These are phyloP conservation scores for Entomortierella chlamydospora DNA, from an alignment of 192 early-diverging fungal genomes.

Conservation along the genomic window DNA sequence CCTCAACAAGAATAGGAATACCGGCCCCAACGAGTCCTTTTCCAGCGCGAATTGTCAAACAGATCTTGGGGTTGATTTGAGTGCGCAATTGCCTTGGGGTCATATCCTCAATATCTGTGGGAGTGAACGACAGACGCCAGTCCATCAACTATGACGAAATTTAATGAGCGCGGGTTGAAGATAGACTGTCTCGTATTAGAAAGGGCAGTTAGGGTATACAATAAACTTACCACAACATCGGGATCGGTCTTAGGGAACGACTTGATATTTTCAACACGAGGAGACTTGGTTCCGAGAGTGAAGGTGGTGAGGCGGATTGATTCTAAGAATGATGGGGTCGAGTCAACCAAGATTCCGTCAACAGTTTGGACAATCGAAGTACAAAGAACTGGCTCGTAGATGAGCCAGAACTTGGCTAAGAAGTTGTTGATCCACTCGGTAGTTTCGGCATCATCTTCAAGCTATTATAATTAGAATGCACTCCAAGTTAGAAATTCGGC, in stretches of 20 bases:
- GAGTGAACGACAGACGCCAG: slow-evolving; percentile 88
- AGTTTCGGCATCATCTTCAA: slow-evolving; percentile 67
- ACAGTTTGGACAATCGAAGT: slow-evolving; percentile 76
- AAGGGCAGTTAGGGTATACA: slow-evolving; percentile 1
- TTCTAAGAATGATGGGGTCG: slow-evolving; percentile 84
- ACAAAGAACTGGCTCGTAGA: slow-evolving; percentile 89
- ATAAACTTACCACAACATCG: slow-evolving; percentile 71
- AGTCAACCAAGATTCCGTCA: slow-evolving; percentile 79
- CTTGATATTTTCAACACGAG: slow-evolving; percentile 76
- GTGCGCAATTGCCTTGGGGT: slow-evolving; percentile 73
- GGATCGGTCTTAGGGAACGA: slow-evolving; percentile 79
- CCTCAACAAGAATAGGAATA: slow-evolving; percentile 87
- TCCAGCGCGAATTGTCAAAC: slow-evolving; percentile 86
- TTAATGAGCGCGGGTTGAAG: background rate
- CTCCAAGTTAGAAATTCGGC: background rate
- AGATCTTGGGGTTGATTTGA: slow-evolving; percentile 89
- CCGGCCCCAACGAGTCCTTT: slow-evolving; percentile 88
- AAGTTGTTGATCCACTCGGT: slow-evolving; percentile 95
- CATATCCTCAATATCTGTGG: slow-evolving; percentile 82
- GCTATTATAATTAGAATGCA: slow-evolving; percentile 3
- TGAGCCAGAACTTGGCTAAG: slow-evolving; percentile 87
- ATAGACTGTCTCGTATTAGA: too few species aligned
- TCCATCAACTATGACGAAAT: slow-evolving; percentile 76
- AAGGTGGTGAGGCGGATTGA: slow-evolving; percentile 79
- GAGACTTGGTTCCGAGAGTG: slow-evolving; percentile 83